Evolutionary conservation across 352 stramenopile species (phyloP).

Genomic region (Phytophthora gonapodyides): DNA sequence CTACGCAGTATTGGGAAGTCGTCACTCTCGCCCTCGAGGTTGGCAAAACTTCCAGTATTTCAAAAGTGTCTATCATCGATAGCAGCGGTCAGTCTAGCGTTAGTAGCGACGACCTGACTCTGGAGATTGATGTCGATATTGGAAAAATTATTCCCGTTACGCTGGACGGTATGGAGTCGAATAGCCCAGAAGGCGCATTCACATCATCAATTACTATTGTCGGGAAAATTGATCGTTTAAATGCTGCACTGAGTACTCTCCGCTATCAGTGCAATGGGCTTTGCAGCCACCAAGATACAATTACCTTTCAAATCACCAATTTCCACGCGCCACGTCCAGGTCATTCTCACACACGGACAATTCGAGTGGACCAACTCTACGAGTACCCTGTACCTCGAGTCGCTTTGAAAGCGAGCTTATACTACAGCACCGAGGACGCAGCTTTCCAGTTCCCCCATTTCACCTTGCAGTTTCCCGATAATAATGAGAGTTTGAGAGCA

Average conservation of each 20-base stretch:
- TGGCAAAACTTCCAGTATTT: slow-evolving; percentile 8
- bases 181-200: not conserved
- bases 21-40: slow-evolving; percentile 11
- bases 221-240: slow-evolving; percentile 18
- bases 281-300: slow-evolving; percentile 23
- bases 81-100: not conserved
- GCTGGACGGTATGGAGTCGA: not conserved
- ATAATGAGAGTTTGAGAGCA: slow-evolving; percentile 1
- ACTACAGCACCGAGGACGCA: slow-evolving; percentile 46
- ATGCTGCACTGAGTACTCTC: slow-evolving; percentile 24
- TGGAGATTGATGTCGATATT: slow-evolving; percentile 14
- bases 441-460: slow-evolving; percentile 53
- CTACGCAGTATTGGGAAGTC: slow-evolving; percentile 24
- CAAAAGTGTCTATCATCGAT: slow-evolving; percentile 19
- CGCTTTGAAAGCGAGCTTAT: slow-evolving; percentile 30
- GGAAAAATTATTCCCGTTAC: slow-evolving; percentile 14
- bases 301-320: slow-evolving; percentile 29
- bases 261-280: slow-evolving; percentile 22
- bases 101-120: slow-evolving; percentile 1
- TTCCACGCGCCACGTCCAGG: not conserved
- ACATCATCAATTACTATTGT: not conserved
- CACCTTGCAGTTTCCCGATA: slow-evolving; percentile 18
- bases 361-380: slow-evolving; percentile 32
- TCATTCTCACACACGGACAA: slow-evolving; percentile 26
- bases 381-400: slow-evolving; percentile 37